Evolutionary conservation across 129 eudicot genomes (phyloP).

Genomic region (Sambucus nigra): DNA sequence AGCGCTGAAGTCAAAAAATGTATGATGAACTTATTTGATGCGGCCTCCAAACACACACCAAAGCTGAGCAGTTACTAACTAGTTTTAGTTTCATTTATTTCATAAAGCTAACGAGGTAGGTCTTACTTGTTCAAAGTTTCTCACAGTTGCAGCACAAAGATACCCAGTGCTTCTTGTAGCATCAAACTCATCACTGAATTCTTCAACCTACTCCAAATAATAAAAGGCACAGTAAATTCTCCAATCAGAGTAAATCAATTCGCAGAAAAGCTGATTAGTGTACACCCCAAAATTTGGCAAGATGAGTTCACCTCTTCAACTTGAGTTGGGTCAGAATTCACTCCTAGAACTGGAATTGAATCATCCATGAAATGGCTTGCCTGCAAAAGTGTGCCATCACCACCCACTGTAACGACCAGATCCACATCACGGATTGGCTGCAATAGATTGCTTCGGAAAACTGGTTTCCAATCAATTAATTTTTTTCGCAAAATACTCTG

Average conservation of each 20-base stretch:
- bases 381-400: constrained; percentile 84
- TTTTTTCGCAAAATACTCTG: constrained; percentile 54
- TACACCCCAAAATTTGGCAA: background rate
- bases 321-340: constrained; percentile 89
- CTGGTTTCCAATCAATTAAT: constrained; percentile 49
- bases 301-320: constrained; percentile 54
- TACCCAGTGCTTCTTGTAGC: constrained; percentile 91
- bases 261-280: background rate
- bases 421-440: constrained; percentile 66
- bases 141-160: constrained; percentile 81
- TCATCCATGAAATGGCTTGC: constrained; percentile 85
- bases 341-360: constrained; percentile 74
- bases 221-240: background rate
- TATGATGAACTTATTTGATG: background rate
- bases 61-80: background rate
- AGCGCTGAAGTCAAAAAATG: no score
- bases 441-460: constrained; percentile 43
- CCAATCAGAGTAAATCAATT: background rate
- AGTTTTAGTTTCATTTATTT: background rate
- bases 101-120: background rate
- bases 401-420: constrained; percentile 76
- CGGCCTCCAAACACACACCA: background rate
- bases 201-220: constrained; percentile 42
- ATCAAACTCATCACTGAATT: constrained; percentile 63
- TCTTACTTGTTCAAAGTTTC: constrained; percentile 70